Base-by-base conservation (phyloP, 345 rosid genomes). In the Sisymbrium irio region DNA sequence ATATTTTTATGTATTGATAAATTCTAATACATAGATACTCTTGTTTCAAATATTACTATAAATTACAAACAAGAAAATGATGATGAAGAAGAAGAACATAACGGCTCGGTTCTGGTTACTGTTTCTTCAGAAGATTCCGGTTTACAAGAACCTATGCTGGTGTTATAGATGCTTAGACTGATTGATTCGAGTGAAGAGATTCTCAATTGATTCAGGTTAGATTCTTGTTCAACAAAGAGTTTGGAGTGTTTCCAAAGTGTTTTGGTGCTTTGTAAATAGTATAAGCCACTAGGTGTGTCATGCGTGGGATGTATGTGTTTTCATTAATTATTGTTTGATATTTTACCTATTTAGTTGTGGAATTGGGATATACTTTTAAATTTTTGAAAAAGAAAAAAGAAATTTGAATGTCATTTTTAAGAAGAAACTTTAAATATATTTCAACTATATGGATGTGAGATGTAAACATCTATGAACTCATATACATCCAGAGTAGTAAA, bases 111-210 rank as follows among this genome's bases (percentile, higher is more conserved):
- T 56, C 50, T 40, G 30, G 77, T 44, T 55, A 65, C 9, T 7
- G 35, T 36, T 27, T 66, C 61, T 58, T 58, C 54, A 49, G 41
- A 53, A 15, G 64, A 54, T 69, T 61, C 69, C 1, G 49, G 75
- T 42, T 42, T 62, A 54, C 75, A 54, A 42, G 79, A 76, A 62
- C 69, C 69, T 12, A 44, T 53, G 65, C 27, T 62, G 62, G 59
- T 76, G 69, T 67, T 30, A 7, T 59, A 67, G 73, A 59, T 67
- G 64, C 10, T 51, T 67, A 49, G 62, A 68, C 6, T 76, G 58
- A 69, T 68, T 51, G 50, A 66, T 57, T 60, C 14, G 20, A 36
- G 28, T 36, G 75, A 36, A 60, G 37, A 59, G 67, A 45, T 33
- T 62, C 25, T 41, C n/a, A 27, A 28, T 62, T 53, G 47, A 58